These are phyloP conservation scores for Leccinum broughii DNA, from an alignment of 768 basidiomycete genomes.

Conservation along the genomic window DNA sequence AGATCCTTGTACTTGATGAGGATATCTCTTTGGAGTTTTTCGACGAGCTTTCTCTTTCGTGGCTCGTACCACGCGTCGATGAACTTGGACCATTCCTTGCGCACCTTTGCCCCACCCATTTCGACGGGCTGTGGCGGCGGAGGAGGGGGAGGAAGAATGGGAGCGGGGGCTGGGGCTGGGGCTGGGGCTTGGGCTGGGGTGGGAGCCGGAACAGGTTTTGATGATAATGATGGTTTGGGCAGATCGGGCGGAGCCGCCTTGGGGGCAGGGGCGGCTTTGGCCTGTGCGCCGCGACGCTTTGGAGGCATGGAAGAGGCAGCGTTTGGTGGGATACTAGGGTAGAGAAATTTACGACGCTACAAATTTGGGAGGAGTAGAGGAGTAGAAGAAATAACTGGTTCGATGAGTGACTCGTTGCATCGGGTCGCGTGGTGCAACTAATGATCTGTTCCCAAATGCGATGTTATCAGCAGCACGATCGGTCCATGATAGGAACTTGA, in stretches of 20 bases:
- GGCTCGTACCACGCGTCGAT: constrained; percentile 32
- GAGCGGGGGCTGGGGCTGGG: constrained; percentile 10
- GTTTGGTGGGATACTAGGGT: neutral
- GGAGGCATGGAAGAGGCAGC: constrained; percentile 24
- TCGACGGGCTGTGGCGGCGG: constrained; percentile 24
- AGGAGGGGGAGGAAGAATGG: constrained; percentile 10
- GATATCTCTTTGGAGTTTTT: constrained; percentile 34
- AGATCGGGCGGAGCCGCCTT: constrained; percentile 15
- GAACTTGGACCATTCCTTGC: constrained; percentile 34
- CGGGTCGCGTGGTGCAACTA: constrained; percentile 25
- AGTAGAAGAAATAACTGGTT: constrained; percentile 20
- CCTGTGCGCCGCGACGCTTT: constrained; percentile 28
- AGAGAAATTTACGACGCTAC: constrained; percentile 19
- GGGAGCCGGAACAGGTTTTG: constrained; percentile 15
- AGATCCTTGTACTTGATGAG: constrained; percentile 33
- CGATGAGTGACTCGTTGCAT: constrained; percentile 30
- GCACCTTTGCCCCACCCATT: constrained; percentile 23
- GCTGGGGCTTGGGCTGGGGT: neutral
- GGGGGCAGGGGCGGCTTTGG: constrained; percentile 15
- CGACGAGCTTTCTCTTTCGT: constrained; percentile 29
- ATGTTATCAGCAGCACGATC: constrained; percentile 33
- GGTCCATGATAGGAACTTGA: constrained; percentile 33
- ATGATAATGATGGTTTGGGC: constrained; percentile 11
- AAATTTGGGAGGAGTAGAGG: constrained; percentile 13
- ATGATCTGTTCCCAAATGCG: constrained; percentile 25